These are phyloP conservation scores for Alnus rubra DNA, from an alignment of 306 rosid species.

Conservation along the genomic window DNA sequence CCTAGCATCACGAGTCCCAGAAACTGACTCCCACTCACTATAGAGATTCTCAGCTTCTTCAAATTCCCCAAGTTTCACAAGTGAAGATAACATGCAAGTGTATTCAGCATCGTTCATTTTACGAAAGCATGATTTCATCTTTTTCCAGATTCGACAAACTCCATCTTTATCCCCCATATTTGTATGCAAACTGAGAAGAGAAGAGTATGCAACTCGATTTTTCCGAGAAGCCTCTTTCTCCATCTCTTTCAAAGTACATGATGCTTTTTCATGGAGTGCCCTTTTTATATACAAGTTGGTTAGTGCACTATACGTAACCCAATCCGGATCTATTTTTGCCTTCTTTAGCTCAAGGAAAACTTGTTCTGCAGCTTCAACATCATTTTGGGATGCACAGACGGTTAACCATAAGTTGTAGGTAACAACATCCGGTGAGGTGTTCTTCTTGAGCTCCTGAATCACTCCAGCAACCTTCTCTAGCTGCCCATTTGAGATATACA, in stretches of 20 bases:
- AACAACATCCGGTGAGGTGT: conserved; percentile 60
- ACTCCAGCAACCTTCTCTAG: conserved; percentile 60
- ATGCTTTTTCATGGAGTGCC: conserved; percentile 59
- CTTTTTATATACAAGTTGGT: conserved; percentile 71
- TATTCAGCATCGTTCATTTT: conserved; percentile 82
- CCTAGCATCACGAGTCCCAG: conserved; percentile 69
- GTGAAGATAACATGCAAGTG: conserved; percentile 79
- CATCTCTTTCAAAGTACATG: conserved; percentile 76
- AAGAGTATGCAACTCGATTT: conserved; percentile 62
- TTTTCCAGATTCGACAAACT: conserved; percentile 67
- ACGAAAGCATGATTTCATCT: conserved; percentile 59
- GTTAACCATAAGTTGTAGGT: conserved; percentile 74
- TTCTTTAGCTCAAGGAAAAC: conserved; percentile 68
- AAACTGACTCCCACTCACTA: conserved; percentile 74
- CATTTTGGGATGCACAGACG: conserved; percentile 58
- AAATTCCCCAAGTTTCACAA: conserved; percentile 64
- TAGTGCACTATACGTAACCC: conserved; percentile 77
- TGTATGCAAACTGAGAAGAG: conserved; percentile 79
- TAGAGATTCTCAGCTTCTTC: conserved; percentile 79
- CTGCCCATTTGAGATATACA: conserved; percentile 64
- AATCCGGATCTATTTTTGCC: conserved; percentile 64
- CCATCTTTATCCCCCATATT: conserved; percentile 77
- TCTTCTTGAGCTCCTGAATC: conserved; percentile 58
- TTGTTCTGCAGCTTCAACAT: conserved; percentile 73
- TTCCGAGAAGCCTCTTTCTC: conserved; percentile 54